These are phyloP conservation scores for Flaveria trinervia DNA, from an alignment of 129 eudicot genomes.

Conservation along the genomic window DNA sequence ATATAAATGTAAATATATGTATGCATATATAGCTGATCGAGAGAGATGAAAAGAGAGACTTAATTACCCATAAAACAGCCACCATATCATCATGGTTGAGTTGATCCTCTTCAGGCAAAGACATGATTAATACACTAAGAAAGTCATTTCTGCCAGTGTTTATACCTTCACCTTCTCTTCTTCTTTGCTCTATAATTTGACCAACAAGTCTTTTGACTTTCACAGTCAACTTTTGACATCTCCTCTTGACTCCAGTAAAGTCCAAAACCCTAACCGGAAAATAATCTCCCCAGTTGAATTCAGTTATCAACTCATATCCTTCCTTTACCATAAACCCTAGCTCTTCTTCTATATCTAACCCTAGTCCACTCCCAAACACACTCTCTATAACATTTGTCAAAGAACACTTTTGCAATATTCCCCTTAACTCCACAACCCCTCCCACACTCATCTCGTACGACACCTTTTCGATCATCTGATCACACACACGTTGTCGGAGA, in stretches of 20 bases:
- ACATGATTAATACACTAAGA: slow-evolving; percentile 62
- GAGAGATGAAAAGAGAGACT: slow-evolving; percentile 26
- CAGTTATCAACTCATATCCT: slow-evolving; percentile 74
- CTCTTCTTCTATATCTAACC: slow-evolving; percentile 45
- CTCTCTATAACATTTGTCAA: slow-evolving; percentile 63
- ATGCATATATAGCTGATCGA: neutral
- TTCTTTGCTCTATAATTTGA: slow-evolving; percentile 53
- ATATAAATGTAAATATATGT: no score
- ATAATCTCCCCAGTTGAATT: slow-evolving; percentile 75
- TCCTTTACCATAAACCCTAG: slow-evolving; percentile 73
- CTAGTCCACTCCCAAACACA: slow-evolving; percentile 73
- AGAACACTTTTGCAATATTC: slow-evolving; percentile 61
- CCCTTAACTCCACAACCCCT: slow-evolving; percentile 58
- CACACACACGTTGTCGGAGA: slow-evolving; percentile 44
- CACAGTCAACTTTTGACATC: slow-evolving; percentile 55
- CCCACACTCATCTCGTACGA: slow-evolving; percentile 39
- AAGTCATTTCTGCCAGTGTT: slow-evolving; percentile 49
- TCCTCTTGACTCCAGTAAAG: slow-evolving; percentile 68
- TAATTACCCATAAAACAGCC: slow-evolving; percentile 77
- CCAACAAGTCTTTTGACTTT: slow-evolving; percentile 56
- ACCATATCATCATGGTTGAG: slow-evolving; percentile 65
- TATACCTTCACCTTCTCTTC: slow-evolving; percentile 30
- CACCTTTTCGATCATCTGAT: slow-evolving; percentile 51
- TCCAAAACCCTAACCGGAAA: slow-evolving; percentile 64
- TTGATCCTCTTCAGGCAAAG: slow-evolving; percentile 76